Percentiles rank a stretch among this genome's conserved stretches.
These are phyloP conservation scores for Schizosaccharomyces osmophilus DNA, from an alignment of 805 yeast species.

Conservation along the genomic window DNA sequence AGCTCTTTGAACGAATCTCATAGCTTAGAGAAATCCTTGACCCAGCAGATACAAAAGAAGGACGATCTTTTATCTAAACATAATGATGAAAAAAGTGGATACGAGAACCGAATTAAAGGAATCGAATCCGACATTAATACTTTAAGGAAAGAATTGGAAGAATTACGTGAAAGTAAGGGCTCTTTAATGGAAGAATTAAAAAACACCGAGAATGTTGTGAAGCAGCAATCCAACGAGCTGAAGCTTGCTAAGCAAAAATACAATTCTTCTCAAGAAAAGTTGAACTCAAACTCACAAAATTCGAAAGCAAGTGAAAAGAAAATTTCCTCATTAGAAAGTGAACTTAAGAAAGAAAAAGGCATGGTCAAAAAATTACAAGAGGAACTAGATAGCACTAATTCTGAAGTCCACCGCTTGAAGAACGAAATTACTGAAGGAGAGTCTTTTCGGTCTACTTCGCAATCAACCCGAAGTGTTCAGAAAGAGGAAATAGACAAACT, in stretches of 20 bases:
- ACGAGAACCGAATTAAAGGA: slow-evolving; percentile 5
- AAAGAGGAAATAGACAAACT: too few species aligned
- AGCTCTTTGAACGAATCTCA: too few species aligned
- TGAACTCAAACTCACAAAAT: slow-evolving; percentile 17
- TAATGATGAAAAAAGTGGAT: too few species aligned
- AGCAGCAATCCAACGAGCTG: not conserved
- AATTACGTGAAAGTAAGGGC: not conserved
- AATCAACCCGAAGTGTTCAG: too few species aligned
- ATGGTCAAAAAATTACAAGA: slow-evolving; percentile 10
- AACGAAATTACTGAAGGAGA: not conserved
- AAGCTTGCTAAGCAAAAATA: not conserved
- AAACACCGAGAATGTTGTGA: not conserved
- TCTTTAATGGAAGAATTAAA: not conserved
- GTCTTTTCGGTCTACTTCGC: not conserved
- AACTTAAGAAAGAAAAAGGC: slow-evolving; percentile 30
- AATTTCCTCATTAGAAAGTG: slow-evolving; percentile 36
- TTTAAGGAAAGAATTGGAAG: not conserved
- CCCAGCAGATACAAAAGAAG: too few species aligned
- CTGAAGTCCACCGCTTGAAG: slow-evolving; percentile 31
- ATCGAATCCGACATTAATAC: slow-evolving; percentile 2
- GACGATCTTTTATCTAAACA: too few species aligned
- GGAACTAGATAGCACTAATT: slow-evolving; percentile 3
- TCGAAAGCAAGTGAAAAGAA: slow-evolving; percentile 39
- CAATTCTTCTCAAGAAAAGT: slow-evolving; percentile 16
- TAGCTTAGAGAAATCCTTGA: too few species aligned